Base-by-base conservation (phyloP, 2,329 filamentous ascomycete genomes). In the Orbilia javanica region DNA sequence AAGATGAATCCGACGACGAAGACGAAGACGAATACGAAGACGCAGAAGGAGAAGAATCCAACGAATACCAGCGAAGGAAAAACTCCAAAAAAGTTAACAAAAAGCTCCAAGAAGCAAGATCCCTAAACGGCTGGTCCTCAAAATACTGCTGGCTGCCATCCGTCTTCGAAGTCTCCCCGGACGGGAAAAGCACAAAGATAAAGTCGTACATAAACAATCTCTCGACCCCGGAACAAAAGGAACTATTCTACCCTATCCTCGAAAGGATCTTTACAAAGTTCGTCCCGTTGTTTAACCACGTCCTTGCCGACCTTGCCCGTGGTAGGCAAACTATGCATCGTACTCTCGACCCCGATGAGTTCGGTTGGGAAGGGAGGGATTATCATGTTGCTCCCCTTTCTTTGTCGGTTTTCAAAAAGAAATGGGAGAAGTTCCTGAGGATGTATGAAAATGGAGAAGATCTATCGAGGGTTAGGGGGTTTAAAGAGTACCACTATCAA, bases 91-190 rank as follows among this genome's bases (percentile, higher is more conserved):
- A 3, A 42, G 4, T 22, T 3, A 22, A 27, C 2, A 22, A 25
- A 27, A 25, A 39, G n/a, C 31, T 31, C 8, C 36, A 18, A 20
- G n/a, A n/a, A 42, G 55, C 31, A 3, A 5, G 13, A 15, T 15
- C 3, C 4, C 18, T 39, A 5, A 50, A 52, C 48, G 20, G 46
- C 25, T 53, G 31, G 20, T 69, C 66, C 22, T n/a, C 7, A n/a
- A 50, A 48, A 25, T 69, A 50, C 36, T 69, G 66, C 25, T 72
- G 68, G 68, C 18, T 72, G 18, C 68, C 68, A 2, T 72, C 68
- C 1, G 18, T 44, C 11, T 72, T 72, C 44, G 13, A 52, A 29
- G 22, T 72, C n/a, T 52, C 55, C 15, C 13, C 25, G 15, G 68
- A 72, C 22, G 68, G 68, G 2, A 29, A 64, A 13, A 10, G 10